phyloP scores from a whole-genome alignment of 805 yeast species.

The Candida berthetii region DNA sequence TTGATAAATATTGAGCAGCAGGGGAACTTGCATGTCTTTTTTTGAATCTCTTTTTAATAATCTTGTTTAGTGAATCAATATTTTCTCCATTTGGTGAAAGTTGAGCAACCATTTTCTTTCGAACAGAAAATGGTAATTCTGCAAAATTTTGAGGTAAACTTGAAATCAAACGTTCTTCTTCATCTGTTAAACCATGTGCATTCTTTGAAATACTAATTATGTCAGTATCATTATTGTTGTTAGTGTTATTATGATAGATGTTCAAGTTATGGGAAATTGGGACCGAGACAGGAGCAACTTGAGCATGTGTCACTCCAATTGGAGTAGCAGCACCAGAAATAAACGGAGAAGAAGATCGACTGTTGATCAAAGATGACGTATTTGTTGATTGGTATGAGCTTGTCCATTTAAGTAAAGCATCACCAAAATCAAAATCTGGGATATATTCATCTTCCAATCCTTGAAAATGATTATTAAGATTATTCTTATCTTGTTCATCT shows the following conservation, averaged over 20 bases:
- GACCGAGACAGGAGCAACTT: constrained; percentile 28
- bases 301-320: constrained; percentile 24
- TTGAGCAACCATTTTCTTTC: constrained; percentile 36
- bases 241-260: constrained; percentile 10
- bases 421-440: constrained; percentile 60
- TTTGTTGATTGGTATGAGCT: constrained; percentile 10
- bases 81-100: constrained; percentile 29
- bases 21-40: constrained; percentile 15
- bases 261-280: constrained; percentile 21
- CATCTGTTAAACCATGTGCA: constrained; percentile 11
- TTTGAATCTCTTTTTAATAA: constrained; percentile 19
- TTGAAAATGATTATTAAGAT: not conserved
- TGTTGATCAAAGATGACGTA: constrained; percentile 5
- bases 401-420: constrained; percentile 44
- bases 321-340: constrained; percentile 13
- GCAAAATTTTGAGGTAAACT: constrained; percentile 46
- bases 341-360: constrained; percentile 10
- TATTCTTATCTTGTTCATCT: not conserved
- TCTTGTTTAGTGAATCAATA: constrained; percentile 21
- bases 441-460: constrained; percentile 76
- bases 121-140: constrained; percentile 53
- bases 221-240: constrained; percentile 1
- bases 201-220: too few relatives aligned
- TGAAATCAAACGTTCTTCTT: constrained; percentile 23
- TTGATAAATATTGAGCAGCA: constrained; percentile 21